A percentile compares a stretch with the other conserved stretches of the same genome.
phyloP scores from a whole-genome alignment of 805 yeast species.

The Yamadazyma sp. region DNA sequence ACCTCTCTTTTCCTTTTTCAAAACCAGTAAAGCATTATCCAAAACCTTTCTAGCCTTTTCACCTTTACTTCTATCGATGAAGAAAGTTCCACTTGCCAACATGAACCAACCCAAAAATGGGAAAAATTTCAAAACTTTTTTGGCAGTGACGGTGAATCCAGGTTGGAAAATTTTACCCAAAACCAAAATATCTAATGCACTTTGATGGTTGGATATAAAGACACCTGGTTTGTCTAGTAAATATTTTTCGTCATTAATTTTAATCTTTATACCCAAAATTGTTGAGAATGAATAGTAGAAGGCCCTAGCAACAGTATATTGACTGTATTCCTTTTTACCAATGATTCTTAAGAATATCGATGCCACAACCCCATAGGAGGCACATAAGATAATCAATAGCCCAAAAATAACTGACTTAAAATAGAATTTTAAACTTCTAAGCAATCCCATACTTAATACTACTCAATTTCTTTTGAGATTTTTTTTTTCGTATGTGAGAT shows the following conservation, averaged over 20 bases:
- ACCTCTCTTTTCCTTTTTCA: constrained; percentile 65
- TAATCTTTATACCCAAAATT: constrained; percentile 66
- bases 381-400: constrained; percentile 53
- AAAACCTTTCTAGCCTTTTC: constrained; percentile 74
- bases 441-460: constrained; percentile 8
- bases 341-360: constrained; percentile 62
- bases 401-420: constrained; percentile 55
- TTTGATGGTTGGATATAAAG: constrained; percentile 85
- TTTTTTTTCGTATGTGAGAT: too few species aligned
- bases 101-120: constrained; percentile 98
- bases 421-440: constrained; percentile 34
- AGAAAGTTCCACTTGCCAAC: constrained; percentile 86
- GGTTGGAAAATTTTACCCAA: constrained; percentile 84
- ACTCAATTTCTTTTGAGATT: too few species aligned
- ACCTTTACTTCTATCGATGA: constrained; percentile 78
- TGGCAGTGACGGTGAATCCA: constrained; percentile 90
- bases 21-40: constrained; percentile 59
- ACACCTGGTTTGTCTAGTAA: constrained; percentile 64
- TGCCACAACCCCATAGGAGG: constrained; percentile 73
- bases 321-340: constrained; percentile 79
- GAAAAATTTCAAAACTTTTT: constrained; percentile 73
- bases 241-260: constrained; percentile 62
- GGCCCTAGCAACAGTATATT: constrained; percentile 85
- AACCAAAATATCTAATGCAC: constrained; percentile 78
- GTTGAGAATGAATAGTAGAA: constrained; percentile 62